Evolutionary conservation across 179 eudicot genomes (phyloP).

Genomic region (Camellia oleifera): DNA sequence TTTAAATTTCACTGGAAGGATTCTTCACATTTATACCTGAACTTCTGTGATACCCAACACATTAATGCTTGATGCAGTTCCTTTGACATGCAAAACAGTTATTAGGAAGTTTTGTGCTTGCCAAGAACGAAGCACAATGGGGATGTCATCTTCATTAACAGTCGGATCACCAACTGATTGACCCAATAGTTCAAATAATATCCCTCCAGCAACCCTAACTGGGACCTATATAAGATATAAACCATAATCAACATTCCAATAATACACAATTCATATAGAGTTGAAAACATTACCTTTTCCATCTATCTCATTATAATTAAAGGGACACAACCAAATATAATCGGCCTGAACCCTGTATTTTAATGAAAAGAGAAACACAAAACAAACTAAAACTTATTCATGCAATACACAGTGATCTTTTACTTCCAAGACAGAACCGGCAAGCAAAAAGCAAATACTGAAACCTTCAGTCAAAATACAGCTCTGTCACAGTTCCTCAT

Average conservation of each 20-base stretch:
- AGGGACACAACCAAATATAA: neutral
- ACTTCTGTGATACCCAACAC: constrained; percentile 91
- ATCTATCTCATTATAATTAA: neutral
- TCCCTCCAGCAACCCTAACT: constrained; percentile 90
- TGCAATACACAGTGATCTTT: neutral
- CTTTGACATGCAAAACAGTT: constrained; percentile 82
- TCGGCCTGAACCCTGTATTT: neutral
- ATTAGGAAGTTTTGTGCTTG: constrained; percentile 87
- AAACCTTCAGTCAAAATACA: neutral
- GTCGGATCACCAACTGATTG: constrained; percentile 89
- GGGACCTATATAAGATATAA: constrained; percentile 54
- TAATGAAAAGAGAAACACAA: neutral
- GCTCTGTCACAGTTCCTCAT: neutral
- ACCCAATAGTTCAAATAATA: constrained; percentile 92
- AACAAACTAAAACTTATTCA: neutral
- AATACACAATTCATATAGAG: neutral
- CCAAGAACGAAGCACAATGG: constrained; percentile 93
- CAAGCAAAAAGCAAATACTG: neutral
- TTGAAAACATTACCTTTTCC: neutral
- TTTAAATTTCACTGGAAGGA: neutral
- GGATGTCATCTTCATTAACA: constrained; percentile 76
- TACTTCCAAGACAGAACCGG: neutral
- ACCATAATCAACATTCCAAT: constrained; percentile 4
- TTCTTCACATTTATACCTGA: constrained; percentile 43
- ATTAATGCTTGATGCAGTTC: constrained; percentile 62